Evolutionary conservation across 768 basidiomycete species (phyloP).

Genomic region (Boletus sp.): DNA sequence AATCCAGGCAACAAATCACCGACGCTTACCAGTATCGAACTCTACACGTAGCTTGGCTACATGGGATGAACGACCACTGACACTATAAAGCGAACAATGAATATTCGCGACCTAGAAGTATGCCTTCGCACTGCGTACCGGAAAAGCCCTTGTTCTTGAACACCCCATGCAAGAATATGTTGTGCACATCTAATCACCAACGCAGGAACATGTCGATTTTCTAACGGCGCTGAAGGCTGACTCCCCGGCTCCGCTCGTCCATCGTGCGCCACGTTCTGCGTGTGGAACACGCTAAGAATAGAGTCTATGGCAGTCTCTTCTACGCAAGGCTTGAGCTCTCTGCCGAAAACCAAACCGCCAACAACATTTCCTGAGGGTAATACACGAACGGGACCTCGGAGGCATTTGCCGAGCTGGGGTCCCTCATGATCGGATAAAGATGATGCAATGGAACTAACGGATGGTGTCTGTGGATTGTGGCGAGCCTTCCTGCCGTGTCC

Average conservation of each 20-base stretch:
- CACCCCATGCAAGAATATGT: slow-evolving; percentile 77
- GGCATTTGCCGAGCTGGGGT: slow-evolving; percentile 50
- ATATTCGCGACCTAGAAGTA: background rate
- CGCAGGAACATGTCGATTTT: slow-evolving; percentile 61
- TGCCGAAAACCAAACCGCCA: slow-evolving; percentile 65
- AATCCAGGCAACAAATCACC: background rate
- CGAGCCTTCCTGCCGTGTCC: slow-evolving; percentile 37
- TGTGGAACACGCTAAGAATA: slow-evolving; percentile 3
- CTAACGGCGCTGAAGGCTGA: slow-evolving; percentile 33
- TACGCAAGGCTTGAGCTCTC: slow-evolving; percentile 53
- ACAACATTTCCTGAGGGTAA: slow-evolving; percentile 33
- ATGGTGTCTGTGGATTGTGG: slow-evolving; percentile 60
- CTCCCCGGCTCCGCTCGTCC: slow-evolving; percentile 9
- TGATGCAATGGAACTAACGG: slow-evolving; percentile 47
- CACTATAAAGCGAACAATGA: slow-evolving; percentile 41
- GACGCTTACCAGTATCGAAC: slow-evolving; percentile 69
- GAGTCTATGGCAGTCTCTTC: slow-evolving; percentile 52
- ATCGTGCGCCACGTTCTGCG: slow-evolving; percentile 1
- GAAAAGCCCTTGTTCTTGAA: slow-evolving; percentile 84
- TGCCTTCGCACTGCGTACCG: slow-evolving; percentile 47
- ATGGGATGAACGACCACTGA: slow-evolving; percentile 82
- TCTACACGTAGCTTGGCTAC: slow-evolving; percentile 69
- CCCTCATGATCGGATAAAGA: slow-evolving; percentile 50
- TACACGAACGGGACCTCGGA: slow-evolving; percentile 52
- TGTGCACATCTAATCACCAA: slow-evolving; percentile 80